Conservation (phyloP, 176 grass and related monocot species). For the Avena insularis region DNA sequence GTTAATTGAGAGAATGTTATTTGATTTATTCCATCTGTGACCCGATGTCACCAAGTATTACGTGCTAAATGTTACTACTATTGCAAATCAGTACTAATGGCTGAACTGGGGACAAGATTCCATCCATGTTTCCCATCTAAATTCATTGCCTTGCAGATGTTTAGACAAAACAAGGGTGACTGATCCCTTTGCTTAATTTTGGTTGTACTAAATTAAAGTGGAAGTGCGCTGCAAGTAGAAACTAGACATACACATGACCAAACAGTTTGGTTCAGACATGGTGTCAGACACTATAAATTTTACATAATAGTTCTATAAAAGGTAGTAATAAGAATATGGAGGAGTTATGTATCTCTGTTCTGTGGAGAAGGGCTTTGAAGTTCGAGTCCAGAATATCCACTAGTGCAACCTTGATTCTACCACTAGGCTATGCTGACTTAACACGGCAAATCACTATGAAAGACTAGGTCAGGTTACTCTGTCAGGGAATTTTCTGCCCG, state of each 20-base stretch:
- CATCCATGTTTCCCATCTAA: neutral
- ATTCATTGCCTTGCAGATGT: neutral
- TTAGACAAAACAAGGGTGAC: neutral
- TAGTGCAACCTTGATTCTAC: neutral
- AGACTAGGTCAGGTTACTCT: neutral
- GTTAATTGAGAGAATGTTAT: neutral
- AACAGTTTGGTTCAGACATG: neutral
- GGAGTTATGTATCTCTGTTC: neutral
- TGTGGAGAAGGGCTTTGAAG: neutral
- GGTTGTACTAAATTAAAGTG: neutral
- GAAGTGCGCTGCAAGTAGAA: neutral
- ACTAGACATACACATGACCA: slow-evolving; percentile 12
- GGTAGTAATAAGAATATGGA: neutral
- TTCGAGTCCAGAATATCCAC: no score
- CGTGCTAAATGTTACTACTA: neutral
- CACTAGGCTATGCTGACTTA: neutral
- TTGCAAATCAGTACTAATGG: neutral
- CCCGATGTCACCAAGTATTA: neutral
- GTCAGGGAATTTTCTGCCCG: neutral
- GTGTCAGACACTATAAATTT: neutral
- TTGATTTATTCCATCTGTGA: neutral
- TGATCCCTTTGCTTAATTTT: neutral
- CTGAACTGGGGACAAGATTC: neutral
- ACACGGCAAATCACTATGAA: neutral
- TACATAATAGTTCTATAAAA: neutral